A percentile compares a stretch with the other conserved stretches of the same genome.
phyloP scores from a whole-genome alignment of 2,329 filamentous ascomycete genomes.

The Nemania sp. region DNA sequence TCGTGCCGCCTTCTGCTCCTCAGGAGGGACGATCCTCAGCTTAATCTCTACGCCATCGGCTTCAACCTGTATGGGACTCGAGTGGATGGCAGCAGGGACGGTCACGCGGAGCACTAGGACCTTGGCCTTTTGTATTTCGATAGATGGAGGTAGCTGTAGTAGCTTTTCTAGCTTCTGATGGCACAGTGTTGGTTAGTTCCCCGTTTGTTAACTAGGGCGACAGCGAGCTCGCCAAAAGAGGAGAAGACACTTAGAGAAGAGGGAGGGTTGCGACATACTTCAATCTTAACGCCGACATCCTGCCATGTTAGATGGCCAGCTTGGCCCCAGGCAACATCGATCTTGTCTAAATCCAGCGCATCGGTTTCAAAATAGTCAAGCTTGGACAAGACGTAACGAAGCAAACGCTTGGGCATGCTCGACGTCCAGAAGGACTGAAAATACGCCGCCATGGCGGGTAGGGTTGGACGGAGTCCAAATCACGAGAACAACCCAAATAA shows the following conservation, averaged over 20 bases:
- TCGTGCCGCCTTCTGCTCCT: conserved; percentile 40
- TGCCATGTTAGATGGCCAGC: conserved; percentile 82
- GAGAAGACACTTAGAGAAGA: background rate
- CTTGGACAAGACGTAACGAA: conserved; percentile 81
- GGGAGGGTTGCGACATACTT: conserved; percentile 55
- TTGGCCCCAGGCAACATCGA: conserved; percentile 82
- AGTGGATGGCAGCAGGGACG: conserved; percentile 85
- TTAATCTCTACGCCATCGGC: conserved; percentile 79
- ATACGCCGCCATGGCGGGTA: conserved; percentile 67
- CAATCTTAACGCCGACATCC: conserved; percentile 79
- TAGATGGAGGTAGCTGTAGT: conserved; percentile 71
- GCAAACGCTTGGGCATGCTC: conserved; percentile 84
- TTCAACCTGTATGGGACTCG: conserved; percentile 79
- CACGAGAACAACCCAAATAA: too few relatives aligned
- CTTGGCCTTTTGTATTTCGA: conserved; percentile 73
- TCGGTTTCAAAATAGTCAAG: conserved; percentile 88
- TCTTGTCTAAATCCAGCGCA: conserved; percentile 79
- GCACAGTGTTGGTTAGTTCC: conserved; percentile 34
- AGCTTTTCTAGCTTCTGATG: conserved; percentile 75
- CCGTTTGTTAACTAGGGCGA: background rate
- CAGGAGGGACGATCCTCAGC: conserved; percentile 55
- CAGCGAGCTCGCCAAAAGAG: background rate
- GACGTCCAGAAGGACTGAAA: conserved; percentile 67
- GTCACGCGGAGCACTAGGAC: conserved; percentile 78
- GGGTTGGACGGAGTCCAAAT: conserved; percentile 7